Conservation (phyloP, 73 alveolate genomes). For the Paramecium biaurelia region DNA sequence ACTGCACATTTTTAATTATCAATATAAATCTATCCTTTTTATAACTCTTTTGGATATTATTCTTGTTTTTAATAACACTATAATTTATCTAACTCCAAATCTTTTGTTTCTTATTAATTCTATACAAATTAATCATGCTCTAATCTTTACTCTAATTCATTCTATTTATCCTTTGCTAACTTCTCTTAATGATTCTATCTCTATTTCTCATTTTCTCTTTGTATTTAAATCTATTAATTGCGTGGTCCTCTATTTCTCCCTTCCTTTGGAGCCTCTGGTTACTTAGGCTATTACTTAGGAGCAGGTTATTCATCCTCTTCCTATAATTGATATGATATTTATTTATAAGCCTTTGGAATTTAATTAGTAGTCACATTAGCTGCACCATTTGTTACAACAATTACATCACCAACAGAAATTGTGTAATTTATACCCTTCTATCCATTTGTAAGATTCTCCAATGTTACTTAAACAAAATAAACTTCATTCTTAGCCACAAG, state of each 20-base stretch:
- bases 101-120: slow-evolving; percentile 69
- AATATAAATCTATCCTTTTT: slow-evolving; percentile 79
- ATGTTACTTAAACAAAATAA: slow-evolving; percentile 66
- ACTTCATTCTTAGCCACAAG: slow-evolving; percentile 66
- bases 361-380: slow-evolving; percentile 62
- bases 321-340: slow-evolving; percentile 72
- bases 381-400: slow-evolving; percentile 49
- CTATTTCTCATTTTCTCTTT: slow-evolving; percentile 72
- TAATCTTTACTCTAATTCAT: slow-evolving; percentile 82
- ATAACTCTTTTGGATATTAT: slow-evolving; percentile 84
- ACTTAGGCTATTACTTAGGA: background rate
- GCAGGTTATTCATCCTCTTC: slow-evolving; percentile 68
- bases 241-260: slow-evolving; percentile 52
- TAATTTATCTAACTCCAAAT: slow-evolving; percentile 79
- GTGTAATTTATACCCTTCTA: slow-evolving; percentile 70
- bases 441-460: slow-evolving; percentile 63
- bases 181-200: slow-evolving; percentile 85
- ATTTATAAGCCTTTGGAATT: slow-evolving; percentile 67
- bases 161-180: slow-evolving; percentile 75
- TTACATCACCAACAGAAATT: slow-evolving; percentile 58
- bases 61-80: slow-evolving; percentile 72
- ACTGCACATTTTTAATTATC: slow-evolving; percentile 78
- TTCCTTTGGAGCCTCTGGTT: background rate
- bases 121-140: slow-evolving; percentile 70
- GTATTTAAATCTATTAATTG: slow-evolving; percentile 75